Conservation (phyloP, 257 asterid genomes). For the Salvia rosmarinus region DNA sequence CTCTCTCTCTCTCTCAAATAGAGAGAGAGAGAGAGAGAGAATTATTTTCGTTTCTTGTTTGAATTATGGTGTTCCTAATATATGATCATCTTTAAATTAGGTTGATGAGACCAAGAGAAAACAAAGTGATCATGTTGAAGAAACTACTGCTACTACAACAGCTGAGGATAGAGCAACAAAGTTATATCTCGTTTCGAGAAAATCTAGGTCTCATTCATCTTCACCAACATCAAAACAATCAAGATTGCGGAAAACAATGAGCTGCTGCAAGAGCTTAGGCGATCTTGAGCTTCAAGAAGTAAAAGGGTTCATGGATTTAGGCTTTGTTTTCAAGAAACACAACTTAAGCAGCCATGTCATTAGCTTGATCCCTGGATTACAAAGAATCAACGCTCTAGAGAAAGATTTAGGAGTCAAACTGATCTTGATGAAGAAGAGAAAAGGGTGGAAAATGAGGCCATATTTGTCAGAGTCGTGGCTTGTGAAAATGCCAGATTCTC, state of each 20-base stretch:
- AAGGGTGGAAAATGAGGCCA: constrained; percentile 38
- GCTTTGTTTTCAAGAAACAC: constrained; percentile 54
- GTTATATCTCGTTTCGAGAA: constrained; percentile 16
- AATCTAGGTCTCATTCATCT: constrained; percentile 36
- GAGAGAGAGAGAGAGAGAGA: too few species aligned
- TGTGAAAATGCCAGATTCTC: constrained; percentile 36
- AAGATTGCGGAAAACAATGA: too few species aligned
- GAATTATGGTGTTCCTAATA: too few species aligned
- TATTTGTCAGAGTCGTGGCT: constrained; percentile 70
- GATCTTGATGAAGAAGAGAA: constrained; percentile 14
- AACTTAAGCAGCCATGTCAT: constrained; percentile 41
- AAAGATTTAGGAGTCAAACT: not conserved
- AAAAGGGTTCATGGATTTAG: constrained; percentile 68
- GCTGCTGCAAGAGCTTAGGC: constrained; percentile 47
- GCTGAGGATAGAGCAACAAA: constrained; percentile 33
- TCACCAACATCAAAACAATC: constrained; percentile 39
- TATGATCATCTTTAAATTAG: too few species aligned
- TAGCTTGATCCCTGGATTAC: constrained; percentile 61
- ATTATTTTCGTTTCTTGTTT: too few species aligned
- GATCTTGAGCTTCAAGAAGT: constrained; percentile 72
- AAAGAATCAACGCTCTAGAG: constrained; percentile 34
- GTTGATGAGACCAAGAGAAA: constrained; percentile 41
- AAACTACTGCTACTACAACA: not conserved
- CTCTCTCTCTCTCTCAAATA: too few species aligned
- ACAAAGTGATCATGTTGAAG: constrained; percentile 29